phyloP scores from a whole-genome alignment of 306 rosid genomes.

The Rosa persica region DNA sequence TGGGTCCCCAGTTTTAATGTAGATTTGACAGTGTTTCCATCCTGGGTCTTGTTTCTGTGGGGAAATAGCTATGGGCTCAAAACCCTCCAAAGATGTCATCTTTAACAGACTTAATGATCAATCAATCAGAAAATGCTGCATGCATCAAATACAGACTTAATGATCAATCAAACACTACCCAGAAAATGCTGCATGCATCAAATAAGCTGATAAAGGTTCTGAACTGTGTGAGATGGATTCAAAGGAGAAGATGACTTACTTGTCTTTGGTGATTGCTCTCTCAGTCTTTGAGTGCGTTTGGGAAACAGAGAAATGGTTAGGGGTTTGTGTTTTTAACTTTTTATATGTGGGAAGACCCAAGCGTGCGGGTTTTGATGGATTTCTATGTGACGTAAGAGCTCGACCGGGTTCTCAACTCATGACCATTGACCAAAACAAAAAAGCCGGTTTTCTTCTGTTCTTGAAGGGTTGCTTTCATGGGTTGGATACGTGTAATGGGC shows the following conservation, averaged over 20 bases:
- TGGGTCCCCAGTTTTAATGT: conserved; percentile 11
- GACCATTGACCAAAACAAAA: background rate
- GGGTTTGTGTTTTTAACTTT: background rate
- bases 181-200: conserved; percentile 3
- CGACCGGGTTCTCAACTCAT: background rate
- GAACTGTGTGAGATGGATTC: background rate
- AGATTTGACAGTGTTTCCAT: conserved; percentile 31
- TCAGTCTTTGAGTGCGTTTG: background rate
- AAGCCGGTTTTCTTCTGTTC: background rate
- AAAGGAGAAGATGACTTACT: background rate
- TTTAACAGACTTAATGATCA: background rate
- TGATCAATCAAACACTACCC: background rate
- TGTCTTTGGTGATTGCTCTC: background rate
- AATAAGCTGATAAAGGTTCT: background rate
- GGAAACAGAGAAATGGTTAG: background rate
- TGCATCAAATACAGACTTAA: background rate
- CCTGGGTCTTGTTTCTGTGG: conserved; percentile 33
- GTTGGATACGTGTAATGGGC: too few relatives aligned
- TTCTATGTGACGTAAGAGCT: background rate
- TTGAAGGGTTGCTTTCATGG: too few relatives aligned
- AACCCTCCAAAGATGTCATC: conserved; percentile 28
- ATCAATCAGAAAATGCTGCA: conserved; percentile 1
- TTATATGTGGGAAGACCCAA: background rate
- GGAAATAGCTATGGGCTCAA: conserved; percentile 22
- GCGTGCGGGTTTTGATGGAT: background rate